Base-by-base conservation (phyloP, 2,329 filamentous ascomycete genomes). In the Colletotrichum sp. region DNA sequence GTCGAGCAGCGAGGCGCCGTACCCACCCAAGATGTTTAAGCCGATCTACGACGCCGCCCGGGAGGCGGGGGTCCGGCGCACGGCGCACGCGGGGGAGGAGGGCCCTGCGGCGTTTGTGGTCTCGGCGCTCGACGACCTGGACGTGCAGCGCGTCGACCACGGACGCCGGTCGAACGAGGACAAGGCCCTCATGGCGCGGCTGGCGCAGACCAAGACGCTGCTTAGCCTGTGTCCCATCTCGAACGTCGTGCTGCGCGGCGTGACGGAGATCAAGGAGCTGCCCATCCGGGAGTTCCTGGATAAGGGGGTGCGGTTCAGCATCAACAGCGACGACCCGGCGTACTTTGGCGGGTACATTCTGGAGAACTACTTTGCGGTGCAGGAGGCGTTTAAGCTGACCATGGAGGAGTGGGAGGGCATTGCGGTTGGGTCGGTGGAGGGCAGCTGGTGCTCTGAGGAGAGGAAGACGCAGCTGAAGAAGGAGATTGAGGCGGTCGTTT, bases 331-430 rank as follows among this genome's bases (percentile, higher is more conserved):
- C 81, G 93, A 95, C 81, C 93, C 93, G 75, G 93, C 92, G 13
- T 95, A 95, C 81, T 96, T 96, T 85, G 93, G 93, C 5, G 93
- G 91, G 0, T 95, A 95, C 83, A 91, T 96, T 69, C 85, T 94
- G 68, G 93, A 94, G 79, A 95, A 95, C 79, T 96, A 94, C 84
- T 93, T 91, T 79, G 93, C 92, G 2, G 93, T 96, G 34, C 94
- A 96, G 83, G 92, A 95, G 57, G 91, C 92, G 1, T 95, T 95
- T 82, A 81, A 85, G 6, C 83, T 96, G 78, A 88, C 83, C 26
- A 84, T 92, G 6, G 83, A 85, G n/a, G 93, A 96, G 70, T 96
- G 94, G 95, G 88, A 86, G 78, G 84, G 81, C 7, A 93, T 96
- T 80, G 91, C 90, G 13, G 87, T 87, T 77, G 90, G 90, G 49